A percentile compares a stretch with the other conserved stretches of the same genome.
phyloP scores from a whole-genome alignment of 1,284 basidiomycete species.

The Naganishia sp. region DNA sequence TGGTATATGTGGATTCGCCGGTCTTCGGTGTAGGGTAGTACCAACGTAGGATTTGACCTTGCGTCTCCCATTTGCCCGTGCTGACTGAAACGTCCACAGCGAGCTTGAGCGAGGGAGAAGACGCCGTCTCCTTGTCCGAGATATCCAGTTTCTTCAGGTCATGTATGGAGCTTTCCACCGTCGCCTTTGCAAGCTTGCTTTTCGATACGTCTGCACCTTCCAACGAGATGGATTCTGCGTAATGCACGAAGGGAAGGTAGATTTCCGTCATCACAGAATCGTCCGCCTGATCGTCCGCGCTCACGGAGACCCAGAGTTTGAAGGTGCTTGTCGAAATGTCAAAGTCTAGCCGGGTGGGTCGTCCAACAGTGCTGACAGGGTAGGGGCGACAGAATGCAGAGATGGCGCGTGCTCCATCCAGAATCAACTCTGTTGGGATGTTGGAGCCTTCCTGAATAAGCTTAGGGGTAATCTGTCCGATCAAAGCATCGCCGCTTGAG shows the following conservation, averaged over 20 bases:
- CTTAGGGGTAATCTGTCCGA: constrained; percentile 41
- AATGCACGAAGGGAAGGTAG: constrained; percentile 86
- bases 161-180: constrained; percentile 29
- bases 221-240: constrained; percentile 56
- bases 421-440: constrained; percentile 65
- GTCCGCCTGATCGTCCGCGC: constrained; percentile 52
- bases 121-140: constrained; percentile 25
- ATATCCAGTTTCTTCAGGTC: constrained; percentile 30
- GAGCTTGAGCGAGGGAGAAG: constrained; percentile 48
- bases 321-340: constrained; percentile 71
- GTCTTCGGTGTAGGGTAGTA: constrained; percentile 64
- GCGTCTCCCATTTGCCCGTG: constrained; percentile 66
- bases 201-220: constrained; percentile 12
- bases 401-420: constrained; percentile 77
- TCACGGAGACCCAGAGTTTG: constrained; percentile 66
- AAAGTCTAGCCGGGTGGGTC: constrained; percentile 68
- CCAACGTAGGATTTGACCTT: constrained; percentile 75
- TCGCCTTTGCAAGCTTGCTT: constrained; percentile 7
- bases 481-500: constrained; percentile 10
- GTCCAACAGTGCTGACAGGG: constrained; percentile 72
- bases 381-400: constrained; percentile 81
- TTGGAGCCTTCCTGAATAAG: constrained; percentile 42
- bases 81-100: constrained; percentile 62
- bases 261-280: constrained; percentile 69
- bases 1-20: constrained; percentile 59